Evolutionary conservation across 2,329 filamentous ascomycete species (phyloP).

Genomic region (Trichoderma citrinoviride): DNA sequence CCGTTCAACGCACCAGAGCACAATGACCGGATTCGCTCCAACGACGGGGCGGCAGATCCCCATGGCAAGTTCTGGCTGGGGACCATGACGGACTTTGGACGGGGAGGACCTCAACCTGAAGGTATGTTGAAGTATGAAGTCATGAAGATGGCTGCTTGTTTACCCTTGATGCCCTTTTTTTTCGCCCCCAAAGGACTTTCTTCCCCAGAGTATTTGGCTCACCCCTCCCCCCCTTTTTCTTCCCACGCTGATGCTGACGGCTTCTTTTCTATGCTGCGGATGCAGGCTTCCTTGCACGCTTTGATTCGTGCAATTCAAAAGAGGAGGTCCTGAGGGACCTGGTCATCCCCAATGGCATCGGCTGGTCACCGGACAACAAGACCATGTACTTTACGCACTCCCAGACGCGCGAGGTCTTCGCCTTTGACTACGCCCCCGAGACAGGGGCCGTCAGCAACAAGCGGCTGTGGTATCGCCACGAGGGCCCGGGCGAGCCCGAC

Average conservation of each 20-base stretch:
- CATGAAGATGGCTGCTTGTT: neutral
- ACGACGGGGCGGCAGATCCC: slow-evolving; percentile 80
- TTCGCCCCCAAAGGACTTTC: neutral
- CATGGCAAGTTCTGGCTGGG: slow-evolving; percentile 82
- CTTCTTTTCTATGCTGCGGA: neutral
- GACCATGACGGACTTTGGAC: slow-evolving; percentile 73
- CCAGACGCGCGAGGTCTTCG: slow-evolving; percentile 65
- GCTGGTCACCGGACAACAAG: slow-evolving; percentile 70
- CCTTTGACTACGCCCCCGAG: slow-evolving; percentile 68
- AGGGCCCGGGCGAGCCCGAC: slow-evolving; percentile 68
- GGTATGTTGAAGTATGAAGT: slow-evolving; percentile 39
- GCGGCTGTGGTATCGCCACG: slow-evolving; percentile 70
- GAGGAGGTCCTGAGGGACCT: slow-evolving; percentile 61
- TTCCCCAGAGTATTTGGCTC: neutral
- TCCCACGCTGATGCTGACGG: neutral
- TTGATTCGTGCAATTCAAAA: slow-evolving; percentile 55
- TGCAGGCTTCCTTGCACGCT: slow-evolving; percentile 69
- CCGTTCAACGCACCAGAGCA: slow-evolving; percentile 42
- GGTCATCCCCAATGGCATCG: slow-evolving; percentile 80
- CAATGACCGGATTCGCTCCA: slow-evolving; percentile 62
- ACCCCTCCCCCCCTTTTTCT: neutral
- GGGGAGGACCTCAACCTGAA: slow-evolving; percentile 58
- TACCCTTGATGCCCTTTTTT: neutral
- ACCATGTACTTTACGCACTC: slow-evolving; percentile 85
- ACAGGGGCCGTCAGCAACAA: slow-evolving; percentile 65